A percentile compares a stretch with the other conserved stretches of the same genome.
These are phyloP conservation scores for Lycium barbarum DNA, from an alignment of 257 asterid genomes.

Conservation along the genomic window DNA sequence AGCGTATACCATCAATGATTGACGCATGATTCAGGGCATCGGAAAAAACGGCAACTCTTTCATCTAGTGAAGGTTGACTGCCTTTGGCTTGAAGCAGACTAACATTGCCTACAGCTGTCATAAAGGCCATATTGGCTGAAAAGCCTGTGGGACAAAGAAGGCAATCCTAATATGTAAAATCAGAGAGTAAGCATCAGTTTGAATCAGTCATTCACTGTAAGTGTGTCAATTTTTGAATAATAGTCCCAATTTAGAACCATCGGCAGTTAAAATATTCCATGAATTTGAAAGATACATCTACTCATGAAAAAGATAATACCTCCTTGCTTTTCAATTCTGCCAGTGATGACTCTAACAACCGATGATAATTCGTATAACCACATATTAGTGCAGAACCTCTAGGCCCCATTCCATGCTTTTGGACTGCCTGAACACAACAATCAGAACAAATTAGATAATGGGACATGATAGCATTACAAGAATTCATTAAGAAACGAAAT, in stretches of 20 bases:
- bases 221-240: not conserved
- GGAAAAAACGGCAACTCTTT: slow-evolving; percentile 84
- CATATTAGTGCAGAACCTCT: slow-evolving; percentile 97
- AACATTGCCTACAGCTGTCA: slow-evolving; percentile 82
- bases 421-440: slow-evolving; percentile 69
- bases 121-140: slow-evolving; percentile 98
- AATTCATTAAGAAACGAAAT: not conserved
- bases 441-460: slow-evolving; percentile 19
- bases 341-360: slow-evolving; percentile 77
- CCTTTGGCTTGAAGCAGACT: slow-evolving; percentile 65
- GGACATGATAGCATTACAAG: not conserved
- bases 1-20: slow-evolving; percentile 95
- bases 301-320: slow-evolving; percentile 46
- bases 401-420: slow-evolving; percentile 96
- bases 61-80: slow-evolving; percentile 56
- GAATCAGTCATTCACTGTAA: slow-evolving; percentile 27
- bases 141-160: slow-evolving; percentile 99
- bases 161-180: slow-evolving; percentile 88
- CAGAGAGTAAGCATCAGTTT: slow-evolving; percentile 54
- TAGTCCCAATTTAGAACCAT: not conserved
- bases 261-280: not conserved
- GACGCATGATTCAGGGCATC: slow-evolving; percentile 98
- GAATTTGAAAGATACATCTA: not conserved
- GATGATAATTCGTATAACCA: slow-evolving; percentile 92
- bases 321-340: slow-evolving; percentile 86